Percentiles rank a stretch among this genome's conserved stretches.
Conservation (phyloP, 2,329 filamentous ascomycete species). For the Grosmannia serpens region DNA sequence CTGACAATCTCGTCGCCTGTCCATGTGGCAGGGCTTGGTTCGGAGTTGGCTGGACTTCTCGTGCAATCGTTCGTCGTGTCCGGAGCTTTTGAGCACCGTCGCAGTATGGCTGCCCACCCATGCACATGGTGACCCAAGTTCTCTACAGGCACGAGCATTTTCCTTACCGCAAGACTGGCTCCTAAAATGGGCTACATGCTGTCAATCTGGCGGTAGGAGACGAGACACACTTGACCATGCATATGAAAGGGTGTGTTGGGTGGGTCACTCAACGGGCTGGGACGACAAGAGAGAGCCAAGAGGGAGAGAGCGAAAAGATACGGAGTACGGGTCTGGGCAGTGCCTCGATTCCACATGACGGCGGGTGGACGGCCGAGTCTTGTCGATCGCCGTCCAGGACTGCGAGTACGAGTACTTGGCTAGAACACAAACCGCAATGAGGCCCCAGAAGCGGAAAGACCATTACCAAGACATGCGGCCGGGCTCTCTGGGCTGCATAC, state of each 20-base stretch:
- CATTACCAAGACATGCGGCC: no score
- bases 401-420: not conserved
- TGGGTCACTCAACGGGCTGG: not conserved
- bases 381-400: not conserved
- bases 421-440: not conserved
- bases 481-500: no score
- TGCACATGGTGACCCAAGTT: not conserved
- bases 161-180: not conserved
- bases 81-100: no score
- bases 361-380: not conserved
- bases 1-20: no score
- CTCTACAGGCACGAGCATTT: not conserved
- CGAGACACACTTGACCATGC: not conserved
- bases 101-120: no score
- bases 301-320: not conserved
- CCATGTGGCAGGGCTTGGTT: no score
- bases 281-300: not conserved
- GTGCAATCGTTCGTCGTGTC: no score
- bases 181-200: not conserved
- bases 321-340: not conserved
- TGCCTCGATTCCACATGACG: not conserved
- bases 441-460: not conserved
- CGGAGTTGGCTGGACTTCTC: no score
- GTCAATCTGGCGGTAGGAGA: not conserved
- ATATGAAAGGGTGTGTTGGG: not conserved